Evolutionary conservation across 768 basidiomycete species (phyloP), one percentile per base, ranked within the genome.

Genomic region (Zangia roseola): DNA sequence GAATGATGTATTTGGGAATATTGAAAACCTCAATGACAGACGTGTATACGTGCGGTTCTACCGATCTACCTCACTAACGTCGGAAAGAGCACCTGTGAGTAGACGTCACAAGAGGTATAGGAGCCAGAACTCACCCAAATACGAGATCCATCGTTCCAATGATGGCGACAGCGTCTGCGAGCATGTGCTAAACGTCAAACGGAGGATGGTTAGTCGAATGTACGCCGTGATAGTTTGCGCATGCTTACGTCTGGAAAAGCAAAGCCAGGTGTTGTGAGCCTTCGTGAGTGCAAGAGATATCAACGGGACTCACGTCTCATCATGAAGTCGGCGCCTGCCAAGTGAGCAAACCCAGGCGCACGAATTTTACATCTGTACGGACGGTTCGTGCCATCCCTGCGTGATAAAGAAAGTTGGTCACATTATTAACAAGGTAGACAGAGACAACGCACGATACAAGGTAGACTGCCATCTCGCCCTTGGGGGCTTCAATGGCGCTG

Each of bases 141-240:
- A 97, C 94, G 55, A 95, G 81, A 76, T 97, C 92, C 94, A 97
- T 94, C 39, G 95, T 97, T 60, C 97, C 97, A 65, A 98, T 97
- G 65, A 99, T 88, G 40, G 95, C 86, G 42, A 99, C 95, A 36
- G 88, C 94, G 61, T 97, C 95, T 6, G 93, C 91, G 51, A 97
- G 75, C 82, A 88, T 87, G 71, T 92, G 91, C 86, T 92, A 19
- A 34, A 67, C 37, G 61, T 84, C 64, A 37, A 66, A 37, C 59
- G 47, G 44, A n/a, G 16, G 53, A 4, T 23, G 43, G 58, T 61
- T 26, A 63, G 48, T 55, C 9, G 10, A n/a, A 48, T 43, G 26
- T 43, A 13, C 23, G 20, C 21, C 12, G 5, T n/a, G 16, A 47
- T 21, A 20, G n/a, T 13, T 12, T 4, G 19, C 2, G 13, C 1